These are phyloP conservation scores for Wickerhamomyces bisporus DNA, from an alignment of 805 yeast species.

Conservation along the genomic window DNA sequence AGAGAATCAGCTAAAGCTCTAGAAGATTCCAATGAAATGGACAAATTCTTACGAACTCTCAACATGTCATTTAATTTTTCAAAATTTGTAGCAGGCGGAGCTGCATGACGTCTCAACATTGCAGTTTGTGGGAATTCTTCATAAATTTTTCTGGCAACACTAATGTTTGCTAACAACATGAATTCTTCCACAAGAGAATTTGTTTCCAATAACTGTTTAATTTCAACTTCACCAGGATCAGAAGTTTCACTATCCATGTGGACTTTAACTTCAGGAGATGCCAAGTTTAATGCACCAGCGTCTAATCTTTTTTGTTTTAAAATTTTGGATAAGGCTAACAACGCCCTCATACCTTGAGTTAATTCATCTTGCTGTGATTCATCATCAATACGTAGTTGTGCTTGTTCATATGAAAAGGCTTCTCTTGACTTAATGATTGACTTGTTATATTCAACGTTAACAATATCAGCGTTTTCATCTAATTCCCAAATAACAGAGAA, in stretches of 20 bases:
- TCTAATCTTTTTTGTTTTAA: slow-evolving; percentile 81
- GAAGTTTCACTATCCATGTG: slow-evolving; percentile 96
- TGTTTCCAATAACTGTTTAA: slow-evolving; percentile 82
- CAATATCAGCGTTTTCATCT: slow-evolving; percentile 79
- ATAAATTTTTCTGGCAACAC: slow-evolving; percentile 89
- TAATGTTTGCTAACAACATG: slow-evolving; percentile 94
- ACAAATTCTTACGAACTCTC: slow-evolving; percentile 69
- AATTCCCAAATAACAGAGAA: slow-evolving; percentile 96
- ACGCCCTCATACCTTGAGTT: slow-evolving; percentile 82
- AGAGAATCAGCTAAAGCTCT: slow-evolving; percentile 90
- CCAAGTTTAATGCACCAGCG: slow-evolving; percentile 94
- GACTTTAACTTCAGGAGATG: slow-evolving; percentile 97
- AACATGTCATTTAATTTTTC: slow-evolving; percentile 87
- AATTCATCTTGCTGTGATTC: slow-evolving; percentile 68
- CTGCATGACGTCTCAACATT: slow-evolving; percentile 93
- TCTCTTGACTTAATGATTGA: slow-evolving; percentile 87
- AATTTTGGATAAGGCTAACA: slow-evolving; percentile 73
- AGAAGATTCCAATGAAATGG: slow-evolving; percentile 77
- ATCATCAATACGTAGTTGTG: slow-evolving; percentile 90
- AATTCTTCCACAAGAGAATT: slow-evolving; percentile 97
- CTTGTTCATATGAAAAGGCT: slow-evolving; percentile 91
- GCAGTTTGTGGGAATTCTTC: slow-evolving; percentile 97
- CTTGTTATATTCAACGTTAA: slow-evolving; percentile 73
- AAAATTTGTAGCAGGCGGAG: slow-evolving; percentile 95
- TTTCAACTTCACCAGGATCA: slow-evolving; percentile 93